Conservation (phyloP, 108 stramenopile species). For the Skeletonema grethae region DNA sequence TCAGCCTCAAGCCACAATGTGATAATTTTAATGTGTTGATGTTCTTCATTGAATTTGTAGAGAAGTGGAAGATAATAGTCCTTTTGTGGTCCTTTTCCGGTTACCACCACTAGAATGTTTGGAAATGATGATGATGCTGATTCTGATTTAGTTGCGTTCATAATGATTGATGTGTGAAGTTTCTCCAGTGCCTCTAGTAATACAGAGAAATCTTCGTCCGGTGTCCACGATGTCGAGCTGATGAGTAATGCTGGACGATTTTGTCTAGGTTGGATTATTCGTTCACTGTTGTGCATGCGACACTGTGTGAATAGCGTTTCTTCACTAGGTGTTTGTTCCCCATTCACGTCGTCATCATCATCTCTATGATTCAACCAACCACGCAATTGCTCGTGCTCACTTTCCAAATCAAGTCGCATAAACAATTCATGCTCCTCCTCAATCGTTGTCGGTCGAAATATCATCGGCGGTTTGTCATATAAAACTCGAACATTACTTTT, state of each 20-base stretch:
- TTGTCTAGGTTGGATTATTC: constrained; percentile 35
- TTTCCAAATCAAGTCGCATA: constrained; percentile 34
- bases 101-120: constrained; percentile 85
- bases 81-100: constrained; percentile 97
- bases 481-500: constrained; percentile 51
- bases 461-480: constrained; percentile 89
- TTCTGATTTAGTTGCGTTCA: neutral
- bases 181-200: constrained; percentile 82
- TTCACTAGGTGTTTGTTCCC: constrained; percentile 5
- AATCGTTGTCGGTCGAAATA: constrained; percentile 73
- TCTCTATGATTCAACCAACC: constrained; percentile 28
- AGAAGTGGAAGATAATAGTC: constrained; percentile 57
- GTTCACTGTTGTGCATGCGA: constrained; percentile 1
- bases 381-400: constrained; percentile 1
- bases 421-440: constrained; percentile 82
- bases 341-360: constrained; percentile 16
- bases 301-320: constrained; percentile 72
- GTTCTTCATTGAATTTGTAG: constrained; percentile 35
- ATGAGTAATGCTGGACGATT: constrained; percentile 89
- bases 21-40: constrained; percentile 55
- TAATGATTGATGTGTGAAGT: constrained; percentile 58
- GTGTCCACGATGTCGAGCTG: constrained; percentile 96
- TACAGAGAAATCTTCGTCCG: constrained; percentile 97
- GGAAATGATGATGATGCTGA: constrained; percentile 15
- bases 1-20: constrained; percentile 94